Evolutionary conservation across 2,329 filamentous ascomycete species (phyloP).

Genomic region (Pseudogymnoascus sp.): DNA sequence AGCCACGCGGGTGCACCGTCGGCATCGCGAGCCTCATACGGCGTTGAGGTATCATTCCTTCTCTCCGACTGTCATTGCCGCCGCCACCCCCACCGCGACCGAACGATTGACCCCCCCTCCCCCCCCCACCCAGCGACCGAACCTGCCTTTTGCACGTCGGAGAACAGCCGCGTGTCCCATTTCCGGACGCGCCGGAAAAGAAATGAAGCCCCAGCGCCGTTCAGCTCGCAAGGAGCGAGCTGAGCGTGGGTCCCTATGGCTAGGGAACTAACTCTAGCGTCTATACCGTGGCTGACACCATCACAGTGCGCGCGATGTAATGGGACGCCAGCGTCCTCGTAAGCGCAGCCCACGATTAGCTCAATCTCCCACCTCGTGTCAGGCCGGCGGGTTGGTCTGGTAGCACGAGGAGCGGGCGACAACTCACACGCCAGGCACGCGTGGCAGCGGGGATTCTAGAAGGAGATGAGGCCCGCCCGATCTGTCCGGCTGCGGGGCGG

Average conservation of each 20-base stretch:
- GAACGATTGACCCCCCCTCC: background rate
- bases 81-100: background rate
- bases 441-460: background rate
- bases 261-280: background rate
- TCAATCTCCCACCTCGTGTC: background rate
- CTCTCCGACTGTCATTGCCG: background rate
- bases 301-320: background rate
- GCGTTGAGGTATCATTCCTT: background rate
- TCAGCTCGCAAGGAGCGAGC: background rate
- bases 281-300: background rate
- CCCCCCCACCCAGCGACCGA: background rate
- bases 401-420: background rate
- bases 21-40: background rate
- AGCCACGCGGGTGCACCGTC: background rate
- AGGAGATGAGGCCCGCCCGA: background rate
- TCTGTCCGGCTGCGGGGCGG: background rate
- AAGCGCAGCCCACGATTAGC: background rate
- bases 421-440: background rate
- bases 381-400: background rate
- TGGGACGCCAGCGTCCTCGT: background rate
- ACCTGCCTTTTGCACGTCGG: background rate
- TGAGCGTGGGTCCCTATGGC: background rate
- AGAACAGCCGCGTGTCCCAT: background rate
- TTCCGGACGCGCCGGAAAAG: background rate
- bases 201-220: background rate